phyloP scores from a whole-genome alignment of 2,329 filamentous ascomycete genomes.

The Malbranchea cinnamomea region DNA sequence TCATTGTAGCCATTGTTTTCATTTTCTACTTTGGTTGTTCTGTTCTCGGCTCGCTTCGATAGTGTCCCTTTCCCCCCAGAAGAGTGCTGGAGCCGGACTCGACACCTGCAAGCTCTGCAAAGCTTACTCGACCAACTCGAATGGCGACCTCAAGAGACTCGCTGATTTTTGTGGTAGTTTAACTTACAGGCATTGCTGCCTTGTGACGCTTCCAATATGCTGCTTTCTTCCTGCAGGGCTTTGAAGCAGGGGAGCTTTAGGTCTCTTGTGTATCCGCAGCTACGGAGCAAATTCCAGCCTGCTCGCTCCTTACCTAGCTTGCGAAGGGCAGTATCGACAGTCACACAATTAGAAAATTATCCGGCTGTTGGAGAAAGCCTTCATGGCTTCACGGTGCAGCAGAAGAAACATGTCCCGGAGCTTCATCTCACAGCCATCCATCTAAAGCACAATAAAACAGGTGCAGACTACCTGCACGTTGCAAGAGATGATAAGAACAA shows the following conservation, averaged over 20 bases:
- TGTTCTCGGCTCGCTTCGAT: too few species aligned
- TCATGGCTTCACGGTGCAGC: constrained; percentile 82
- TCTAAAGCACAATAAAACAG: constrained; percentile 85
- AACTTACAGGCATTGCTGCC: too few species aligned
- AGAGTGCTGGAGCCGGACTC: too few species aligned
- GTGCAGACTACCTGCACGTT: constrained; percentile 90
- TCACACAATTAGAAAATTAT: constrained; percentile 61
- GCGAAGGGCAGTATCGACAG: constrained; percentile 35
- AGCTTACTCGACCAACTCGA: too few species aligned
- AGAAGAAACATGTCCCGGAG: constrained; percentile 85
- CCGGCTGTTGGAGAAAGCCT: constrained; percentile 72
- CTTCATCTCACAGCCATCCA: constrained; percentile 83
- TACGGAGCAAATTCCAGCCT: constrained; percentile 1
- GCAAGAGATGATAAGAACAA: constrained; percentile 94
- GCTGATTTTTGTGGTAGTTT: too few species aligned
- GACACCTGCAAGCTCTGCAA: too few species aligned
- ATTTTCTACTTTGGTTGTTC: too few species aligned
- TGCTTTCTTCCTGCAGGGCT: constrained; percentile 5
- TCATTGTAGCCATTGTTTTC: too few species aligned
- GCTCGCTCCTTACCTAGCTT: neutral
- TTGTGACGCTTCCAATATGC: constrained; percentile 13
- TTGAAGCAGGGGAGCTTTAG: constrained; percentile 3
- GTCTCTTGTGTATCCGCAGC: neutral
- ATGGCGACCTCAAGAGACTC: too few species aligned
- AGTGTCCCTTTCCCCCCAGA: too few species aligned